These are phyloP conservation scores for Phytophthora litchii DNA, from an alignment of 352 stramenopile species.

Conservation along the genomic window DNA sequence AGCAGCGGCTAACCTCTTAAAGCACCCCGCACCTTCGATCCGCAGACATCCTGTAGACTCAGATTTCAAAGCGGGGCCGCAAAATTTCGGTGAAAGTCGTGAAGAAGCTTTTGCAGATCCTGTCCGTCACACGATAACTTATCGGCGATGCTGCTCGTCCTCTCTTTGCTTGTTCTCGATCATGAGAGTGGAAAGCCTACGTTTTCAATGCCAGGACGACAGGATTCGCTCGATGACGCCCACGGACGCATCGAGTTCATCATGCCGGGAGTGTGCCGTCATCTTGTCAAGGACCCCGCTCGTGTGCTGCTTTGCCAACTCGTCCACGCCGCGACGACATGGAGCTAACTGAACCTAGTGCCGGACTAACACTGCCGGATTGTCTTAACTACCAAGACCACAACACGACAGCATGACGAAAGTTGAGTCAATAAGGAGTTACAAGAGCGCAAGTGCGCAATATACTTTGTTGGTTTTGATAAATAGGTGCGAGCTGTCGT, in stretches of 20 bases:
- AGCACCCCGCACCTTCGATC: too few species aligned
- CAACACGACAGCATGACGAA: constrained; percentile 8
- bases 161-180: not conserved
- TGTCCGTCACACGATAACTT: constrained; percentile 1
- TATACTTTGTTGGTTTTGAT: constrained; percentile 22
- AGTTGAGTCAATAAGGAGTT: not conserved
- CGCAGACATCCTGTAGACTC: too few species aligned
- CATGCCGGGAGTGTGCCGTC: constrained; percentile 2
- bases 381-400: not conserved
- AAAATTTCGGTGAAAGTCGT: not conserved
- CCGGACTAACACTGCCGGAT: not conserved
- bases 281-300: not conserved
- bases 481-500: constrained; percentile 29
- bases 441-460: constrained; percentile 16
- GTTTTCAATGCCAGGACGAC: constrained; percentile 26
- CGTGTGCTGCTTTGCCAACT: too few species aligned
- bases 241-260: not conserved
- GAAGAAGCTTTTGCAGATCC: constrained; percentile 6
- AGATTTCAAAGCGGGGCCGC: not conserved
- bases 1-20: too few species aligned
- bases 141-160: not conserved
- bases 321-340: too few species aligned
- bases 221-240: constrained; percentile 22
- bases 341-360: constrained; percentile 1
- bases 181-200: constrained; percentile 11